Percentiles rank a stretch among this genome's conserved stretches.
These are phyloP conservation scores for Pulveroboletus sp. DNA, from an alignment of 768 basidiomycete genomes.

Conservation along the genomic window DNA sequence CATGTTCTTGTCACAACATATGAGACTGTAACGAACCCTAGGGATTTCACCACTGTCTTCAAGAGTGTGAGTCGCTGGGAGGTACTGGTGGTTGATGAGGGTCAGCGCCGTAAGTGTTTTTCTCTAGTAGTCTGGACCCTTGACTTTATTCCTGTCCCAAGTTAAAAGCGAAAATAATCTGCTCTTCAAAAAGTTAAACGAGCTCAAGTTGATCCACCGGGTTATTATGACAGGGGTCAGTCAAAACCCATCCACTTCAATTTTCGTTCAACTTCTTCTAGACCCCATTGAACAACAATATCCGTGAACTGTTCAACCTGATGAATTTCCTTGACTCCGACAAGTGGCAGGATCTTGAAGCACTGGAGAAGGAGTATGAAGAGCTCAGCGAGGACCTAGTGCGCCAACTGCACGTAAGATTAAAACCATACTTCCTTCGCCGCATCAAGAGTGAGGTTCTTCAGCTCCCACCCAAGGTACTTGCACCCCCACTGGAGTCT, in stretches of 20 bases:
- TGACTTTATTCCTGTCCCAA: constrained; percentile 29
- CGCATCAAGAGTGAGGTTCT: constrained; percentile 92
- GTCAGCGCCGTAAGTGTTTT: constrained; percentile 68
- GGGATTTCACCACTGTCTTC: constrained; percentile 73
- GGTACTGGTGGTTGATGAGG: constrained; percentile 89
- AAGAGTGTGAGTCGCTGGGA: constrained; percentile 88
- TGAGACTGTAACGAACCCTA: constrained; percentile 67
- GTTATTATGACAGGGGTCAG: constrained; percentile 86
- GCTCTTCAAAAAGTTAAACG: constrained; percentile 78
- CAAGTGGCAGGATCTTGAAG: constrained; percentile 72
- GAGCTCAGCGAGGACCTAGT: constrained; percentile 77
- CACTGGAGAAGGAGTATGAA: constrained; percentile 67
- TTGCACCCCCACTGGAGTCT: background rate
- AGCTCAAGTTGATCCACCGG: constrained; percentile 72
- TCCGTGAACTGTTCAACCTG: constrained; percentile 92
- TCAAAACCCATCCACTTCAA: background rate
- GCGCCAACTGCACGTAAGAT: constrained; percentile 67
- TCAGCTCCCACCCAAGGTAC: constrained; percentile 85
- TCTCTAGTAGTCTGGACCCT: background rate
- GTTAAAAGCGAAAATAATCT: constrained; percentile 81
- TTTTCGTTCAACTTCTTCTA: constrained; percentile 23
- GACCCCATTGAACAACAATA: constrained; percentile 97
- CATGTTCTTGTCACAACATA: constrained; percentile 94
- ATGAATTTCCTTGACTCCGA: constrained; percentile 90
- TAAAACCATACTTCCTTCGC: constrained; percentile 89